Base-by-base conservation (phyloP, 192 early-diverging fungal species). In the Entomortierella beljakovae region DNA sequence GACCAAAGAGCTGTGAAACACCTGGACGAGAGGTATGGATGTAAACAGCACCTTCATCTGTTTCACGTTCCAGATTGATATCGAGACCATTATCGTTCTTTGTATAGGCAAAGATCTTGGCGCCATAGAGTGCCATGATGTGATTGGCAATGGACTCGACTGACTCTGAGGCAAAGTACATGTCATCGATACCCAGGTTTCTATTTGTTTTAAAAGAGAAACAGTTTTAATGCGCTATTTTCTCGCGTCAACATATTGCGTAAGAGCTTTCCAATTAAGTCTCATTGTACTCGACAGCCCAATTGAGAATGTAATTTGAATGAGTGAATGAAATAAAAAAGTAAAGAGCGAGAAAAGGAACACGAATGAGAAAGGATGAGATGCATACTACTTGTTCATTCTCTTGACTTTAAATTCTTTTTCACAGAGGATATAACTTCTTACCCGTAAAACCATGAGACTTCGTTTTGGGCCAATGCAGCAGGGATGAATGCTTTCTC, bases 131-230 rank as follows among this genome's bases (percentile, higher is more conserved):
- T 20, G 96, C 91, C 82, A 97, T 92, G 82, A 99, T 97, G 84
- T 98, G 96, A 77, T 94, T 91, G 40, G 94, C 95, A 65, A 99
- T 95, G 40, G 93, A 92, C 38, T 95, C 94, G 38, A 96, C 89
- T 42, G 85, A 86, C 88, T 99, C 96, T 43, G 92, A 85, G 71
- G 93, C 90, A 85, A 99, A 99, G 88, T 99, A 99, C 88, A 95
- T 92, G 87, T 99, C 97, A 83, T 99, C 97, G 68, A 99, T 96
- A 42, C 96, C 96, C 53, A 99, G 89, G 80, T 97, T 95, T 53
- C 93, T 95, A 81, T 50, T 38, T 38, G 10, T 57, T 6, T 42
- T 10, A 59, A 35, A 13, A 38, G 15, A 46, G 20, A 46, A 11
- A 46, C n/a, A n/a, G n/a, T n/a, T n/a, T n/a, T n/a, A n/a, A n/a